A percentile compares a stretch with the other conserved stretches of the same genome.
phyloP scores from a whole-genome alignment of 192 early-diverging fungal genomes.

The Linnemannia hyalina region DNA sequence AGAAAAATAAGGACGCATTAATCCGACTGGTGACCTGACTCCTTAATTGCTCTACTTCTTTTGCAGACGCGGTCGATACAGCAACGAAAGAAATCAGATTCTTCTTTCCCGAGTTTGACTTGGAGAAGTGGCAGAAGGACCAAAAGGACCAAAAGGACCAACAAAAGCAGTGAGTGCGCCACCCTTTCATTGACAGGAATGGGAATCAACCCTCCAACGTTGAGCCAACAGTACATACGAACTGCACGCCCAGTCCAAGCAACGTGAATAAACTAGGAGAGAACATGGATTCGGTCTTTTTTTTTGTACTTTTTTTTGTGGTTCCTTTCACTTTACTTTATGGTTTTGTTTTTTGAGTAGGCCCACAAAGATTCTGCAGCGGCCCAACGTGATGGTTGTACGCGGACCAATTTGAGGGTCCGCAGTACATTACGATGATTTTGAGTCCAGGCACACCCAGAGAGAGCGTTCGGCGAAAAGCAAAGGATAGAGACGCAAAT shows the following conservation, averaged over 20 bases:
- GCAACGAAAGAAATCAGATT: constrained; percentile 72
- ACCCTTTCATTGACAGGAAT: background rate
- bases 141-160: constrained; percentile 2
- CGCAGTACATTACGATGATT: too few species aligned
- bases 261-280: too few species aligned
- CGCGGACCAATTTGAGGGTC: too few species aligned
- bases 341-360: too few species aligned
- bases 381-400: background rate
- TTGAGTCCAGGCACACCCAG: too few species aligned
- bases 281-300: background rate
- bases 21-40: background rate
- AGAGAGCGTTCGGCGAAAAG: too few species aligned
- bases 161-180: background rate
- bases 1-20: background rate
- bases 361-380: background rate
- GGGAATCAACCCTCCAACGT: too few species aligned
- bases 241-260: background rate
- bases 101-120: constrained; percentile 70
- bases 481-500: too few species aligned
- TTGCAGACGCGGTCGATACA: constrained; percentile 67
- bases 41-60: background rate
- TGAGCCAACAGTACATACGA: background rate
- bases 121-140: constrained; percentile 42
- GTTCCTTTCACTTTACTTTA: too few species aligned
- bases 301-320: background rate